phyloP scores from a whole-genome alignment of 2,329 filamentous ascomycete species.

The Phaeosphaeriaceae sp. region DNA sequence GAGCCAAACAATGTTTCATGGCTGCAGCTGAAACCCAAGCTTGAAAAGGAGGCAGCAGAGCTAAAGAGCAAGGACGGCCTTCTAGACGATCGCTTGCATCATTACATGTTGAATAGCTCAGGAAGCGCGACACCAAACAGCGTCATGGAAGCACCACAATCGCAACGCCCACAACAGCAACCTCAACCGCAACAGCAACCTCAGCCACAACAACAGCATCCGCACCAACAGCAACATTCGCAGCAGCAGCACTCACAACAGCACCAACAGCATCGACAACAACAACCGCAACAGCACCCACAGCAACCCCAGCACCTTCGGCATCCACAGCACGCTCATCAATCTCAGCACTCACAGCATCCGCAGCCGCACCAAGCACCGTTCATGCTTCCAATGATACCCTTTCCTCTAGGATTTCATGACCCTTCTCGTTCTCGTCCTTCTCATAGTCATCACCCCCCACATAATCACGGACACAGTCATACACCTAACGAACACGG shows the following conservation, averaged over 20 bases:
- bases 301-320: background rate
- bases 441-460: too few relatives aligned
- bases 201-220: constrained; percentile 3
- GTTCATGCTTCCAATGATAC: too few relatives aligned
- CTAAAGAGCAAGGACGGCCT: constrained; percentile 13
- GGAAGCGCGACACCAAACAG: constrained; percentile 27
- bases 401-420: too few relatives aligned
- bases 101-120: constrained; percentile 21
- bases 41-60: constrained; percentile 42
- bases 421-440: too few relatives aligned
- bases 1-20: constrained; percentile 46
- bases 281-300: background rate
- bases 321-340: background rate
- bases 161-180: constrained; percentile 4
- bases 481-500: too few relatives aligned
- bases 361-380: too few relatives aligned
- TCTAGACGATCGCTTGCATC: constrained; percentile 10
- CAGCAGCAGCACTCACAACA: background rate
- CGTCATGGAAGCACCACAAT: constrained; percentile 11
- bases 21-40: constrained; percentile 45
- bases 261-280: background rate
- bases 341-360: too few relatives aligned
- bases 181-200: constrained; percentile 1
- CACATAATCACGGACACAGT: too few relatives aligned
- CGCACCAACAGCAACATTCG: background rate